Percentiles rank a stretch among this genome's conserved stretches.
These are phyloP conservation scores for Sistotremastrum niveocremeum DNA, from an alignment of 768 basidiomycete genomes.

Conservation along the genomic window DNA sequence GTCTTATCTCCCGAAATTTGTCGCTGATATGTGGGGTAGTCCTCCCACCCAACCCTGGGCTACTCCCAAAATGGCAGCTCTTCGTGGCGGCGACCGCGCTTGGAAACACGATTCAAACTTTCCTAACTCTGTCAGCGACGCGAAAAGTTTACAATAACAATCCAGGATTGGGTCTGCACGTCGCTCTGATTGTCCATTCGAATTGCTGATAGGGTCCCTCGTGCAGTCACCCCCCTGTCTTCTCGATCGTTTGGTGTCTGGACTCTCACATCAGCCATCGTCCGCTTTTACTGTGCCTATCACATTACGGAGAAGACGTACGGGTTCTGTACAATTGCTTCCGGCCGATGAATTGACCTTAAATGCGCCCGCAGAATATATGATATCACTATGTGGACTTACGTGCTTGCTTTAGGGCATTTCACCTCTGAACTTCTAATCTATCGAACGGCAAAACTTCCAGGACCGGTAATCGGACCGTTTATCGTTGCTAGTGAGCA, in stretches of 20 bases:
- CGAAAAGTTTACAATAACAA: constrained; percentile 54
- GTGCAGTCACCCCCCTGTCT: constrained; percentile 70
- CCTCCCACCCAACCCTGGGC: constrained; percentile 53
- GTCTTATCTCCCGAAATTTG: neutral
- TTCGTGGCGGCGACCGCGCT: constrained; percentile 62
- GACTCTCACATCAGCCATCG: constrained; percentile 76
- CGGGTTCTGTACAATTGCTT: constrained; percentile 15
- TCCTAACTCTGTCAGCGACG: constrained; percentile 63
- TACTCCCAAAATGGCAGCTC: constrained; percentile 82
- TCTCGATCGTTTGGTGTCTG: constrained; percentile 84
- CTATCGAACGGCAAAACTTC: constrained; percentile 59
- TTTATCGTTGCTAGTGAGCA: constrained; percentile 76
- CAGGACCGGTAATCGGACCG: constrained; percentile 50
- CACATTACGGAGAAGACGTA: constrained; percentile 74
- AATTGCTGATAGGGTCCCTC: neutral
- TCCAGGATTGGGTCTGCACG: constrained; percentile 15
- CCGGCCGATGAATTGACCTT: constrained; percentile 1
- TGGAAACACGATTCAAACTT: constrained; percentile 82
- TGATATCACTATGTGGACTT: constrained; percentile 77
- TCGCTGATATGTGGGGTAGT: constrained; percentile 21
- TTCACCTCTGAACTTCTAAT: constrained; percentile 78
- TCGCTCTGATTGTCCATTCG: constrained; percentile 9
- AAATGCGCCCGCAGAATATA: constrained; percentile 51
- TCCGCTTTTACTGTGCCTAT: constrained; percentile 83
- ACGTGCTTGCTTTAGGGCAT: constrained; percentile 83